A percentile compares a stretch with the other conserved stretches of the same genome.
phyloP scores from a whole-genome alignment of 495 filamentous ascomycete genomes.

The Chaetomium fimeti region DNA sequence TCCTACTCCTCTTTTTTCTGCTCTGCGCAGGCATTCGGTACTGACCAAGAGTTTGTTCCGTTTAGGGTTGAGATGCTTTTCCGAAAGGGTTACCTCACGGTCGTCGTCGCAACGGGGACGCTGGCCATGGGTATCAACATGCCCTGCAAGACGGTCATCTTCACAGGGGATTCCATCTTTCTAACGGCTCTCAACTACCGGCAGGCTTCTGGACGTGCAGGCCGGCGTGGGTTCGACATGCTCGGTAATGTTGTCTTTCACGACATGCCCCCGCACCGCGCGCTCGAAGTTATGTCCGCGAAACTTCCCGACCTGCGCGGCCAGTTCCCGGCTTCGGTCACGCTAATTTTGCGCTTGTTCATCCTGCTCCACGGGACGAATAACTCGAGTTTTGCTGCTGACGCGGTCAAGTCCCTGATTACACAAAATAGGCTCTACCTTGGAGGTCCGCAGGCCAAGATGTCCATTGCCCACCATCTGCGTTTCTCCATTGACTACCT shows the following conservation, averaged over 20 bases:
- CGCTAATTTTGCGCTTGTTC: conserved; percentile 66
- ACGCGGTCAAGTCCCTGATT: conserved; percentile 63
- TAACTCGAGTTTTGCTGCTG: conserved; percentile 56
- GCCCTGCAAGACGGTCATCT: conserved; percentile 80
- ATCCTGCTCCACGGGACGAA: conserved; percentile 64
- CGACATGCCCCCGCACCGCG: conserved; percentile 53
- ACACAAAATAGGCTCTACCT: conserved; percentile 68
- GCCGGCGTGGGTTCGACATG: conserved; percentile 75
- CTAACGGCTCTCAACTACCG: conserved; percentile 73
- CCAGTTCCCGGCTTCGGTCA: conserved; percentile 75
- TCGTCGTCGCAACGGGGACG: conserved; percentile 76
- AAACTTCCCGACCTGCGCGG: conserved; percentile 69
- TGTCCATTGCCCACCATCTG: conserved; percentile 69
- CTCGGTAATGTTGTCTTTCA: conserved; percentile 81
- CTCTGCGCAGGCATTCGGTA: background rate
- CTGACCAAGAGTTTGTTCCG: conserved; percentile 30
- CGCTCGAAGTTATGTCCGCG: conserved; percentile 64
- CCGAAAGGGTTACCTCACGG: conserved; percentile 66
- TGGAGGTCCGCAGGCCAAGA: conserved; percentile 58
- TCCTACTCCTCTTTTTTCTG: background rate
- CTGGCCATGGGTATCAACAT: conserved; percentile 79
- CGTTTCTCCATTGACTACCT: conserved; percentile 81
- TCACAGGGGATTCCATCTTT: conserved; percentile 67
- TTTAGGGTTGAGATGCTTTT: conserved; percentile 64
- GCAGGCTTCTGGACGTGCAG: conserved; percentile 73